Evolutionary conservation across 2,329 filamentous ascomycete species (phyloP), one percentile per base, ranked within the genome.

Genomic region (Byssothecium circinans): DNA sequence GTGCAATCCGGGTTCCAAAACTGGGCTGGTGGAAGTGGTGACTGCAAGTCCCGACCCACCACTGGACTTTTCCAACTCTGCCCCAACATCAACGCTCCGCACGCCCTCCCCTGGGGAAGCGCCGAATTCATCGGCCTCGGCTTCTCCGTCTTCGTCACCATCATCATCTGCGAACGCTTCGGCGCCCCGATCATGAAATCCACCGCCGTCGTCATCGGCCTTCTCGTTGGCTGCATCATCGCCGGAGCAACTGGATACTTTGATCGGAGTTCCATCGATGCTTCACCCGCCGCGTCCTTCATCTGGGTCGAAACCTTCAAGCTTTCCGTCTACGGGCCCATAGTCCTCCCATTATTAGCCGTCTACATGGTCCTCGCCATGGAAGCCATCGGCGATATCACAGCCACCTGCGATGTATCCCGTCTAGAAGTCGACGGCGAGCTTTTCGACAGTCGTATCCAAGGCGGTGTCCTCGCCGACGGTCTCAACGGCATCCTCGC

Each of bases 131-230:
- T 94, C 4, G 89, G 84, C 0, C 80, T 94, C 2, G 89, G 89
- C 0, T 91, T 94, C 73, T 83, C 83, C 36, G 89, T 91, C 29
- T 92, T 92, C 64, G 58, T 87, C 36, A 87, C 86, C 22, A 92
- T 94, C 63, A 85, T 94, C 50, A 65, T 92, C 11, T 89, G 87
- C 65, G 89, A 94, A 69, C 82, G 88, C 10, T 91, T 91, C 58
- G 89, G 89, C 1, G 81, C 87, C 0, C 89, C 89, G 0, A 87
- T 94, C 56, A 91, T 94, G 87, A 91, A 91, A 66, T 88, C 84
- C 2, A 87, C 83, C 7, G 84, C 85, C 12, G 88, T 92, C 25
- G 82, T 91, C 34, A 77, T 90, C 46, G 88, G 89, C 12, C 77
- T 91, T 4, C 78, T 90, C 0, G 78, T 86, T 1, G 89, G 89